Evolutionary conservation across 148 eudicot species (phyloP).

Genomic region (Heliosperma pusillum): DNA sequence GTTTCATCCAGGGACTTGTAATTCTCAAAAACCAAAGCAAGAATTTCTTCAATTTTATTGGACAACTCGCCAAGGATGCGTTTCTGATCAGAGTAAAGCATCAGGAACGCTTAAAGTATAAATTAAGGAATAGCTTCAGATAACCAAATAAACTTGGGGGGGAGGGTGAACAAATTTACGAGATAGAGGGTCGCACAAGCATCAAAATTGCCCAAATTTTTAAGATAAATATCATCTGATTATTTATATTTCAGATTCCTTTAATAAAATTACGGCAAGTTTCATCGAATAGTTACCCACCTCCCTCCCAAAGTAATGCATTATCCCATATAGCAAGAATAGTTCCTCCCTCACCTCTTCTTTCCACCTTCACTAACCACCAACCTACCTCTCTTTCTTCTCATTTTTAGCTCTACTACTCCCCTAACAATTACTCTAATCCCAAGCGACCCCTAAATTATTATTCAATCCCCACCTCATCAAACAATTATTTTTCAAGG

Average conservation of each 20-base stretch:
- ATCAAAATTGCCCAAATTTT: neutral
- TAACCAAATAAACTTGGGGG: neutral
- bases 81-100: slow-evolving; percentile 28
- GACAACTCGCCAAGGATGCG: slow-evolving; percentile 39
- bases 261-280: neutral
- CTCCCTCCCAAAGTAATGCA: no score
- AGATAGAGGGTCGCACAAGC: neutral
- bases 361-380: no score
- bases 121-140: neutral
- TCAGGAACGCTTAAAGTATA: neutral
- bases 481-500: neutral
- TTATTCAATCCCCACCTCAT: neutral
- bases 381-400: no score
- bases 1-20: slow-evolving; percentile 42
- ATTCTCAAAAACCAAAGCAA: slow-evolving; percentile 38
- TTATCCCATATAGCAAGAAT: no score
- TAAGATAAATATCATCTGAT: neutral
- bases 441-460: no score
- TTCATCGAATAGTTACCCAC: neutral
- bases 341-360: no score
- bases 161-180: slow-evolving; percentile 12
- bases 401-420: no score
- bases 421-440: no score
- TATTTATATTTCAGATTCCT: neutral
- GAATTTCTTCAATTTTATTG: slow-evolving; percentile 30